Evolutionary conservation across 1,284 basidiomycete species (phyloP).

Genomic region (Meripilus lineatus): DNA sequence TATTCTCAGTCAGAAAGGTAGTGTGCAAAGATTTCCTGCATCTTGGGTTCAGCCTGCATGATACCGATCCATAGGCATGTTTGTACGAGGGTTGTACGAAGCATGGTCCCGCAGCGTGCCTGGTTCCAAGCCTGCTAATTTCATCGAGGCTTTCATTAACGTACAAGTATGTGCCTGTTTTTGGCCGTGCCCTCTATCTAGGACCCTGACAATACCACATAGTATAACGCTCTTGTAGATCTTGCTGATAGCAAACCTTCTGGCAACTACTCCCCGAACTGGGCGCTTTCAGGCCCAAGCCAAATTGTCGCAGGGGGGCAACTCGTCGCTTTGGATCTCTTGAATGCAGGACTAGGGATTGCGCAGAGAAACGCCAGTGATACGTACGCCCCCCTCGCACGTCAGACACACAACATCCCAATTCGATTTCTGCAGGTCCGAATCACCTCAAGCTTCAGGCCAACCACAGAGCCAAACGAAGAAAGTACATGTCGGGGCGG

Average conservation of each 20-base stretch:
- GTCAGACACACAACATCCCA: too few species aligned
- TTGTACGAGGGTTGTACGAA: constrained; percentile 6
- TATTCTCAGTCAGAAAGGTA: background rate
- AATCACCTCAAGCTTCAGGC: too few species aligned
- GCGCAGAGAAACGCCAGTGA: background rate
- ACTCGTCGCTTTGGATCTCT: constrained; percentile 5
- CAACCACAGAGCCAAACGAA: too few species aligned
- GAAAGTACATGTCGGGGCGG: too few species aligned
- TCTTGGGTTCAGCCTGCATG: background rate
- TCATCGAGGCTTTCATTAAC: constrained; percentile 3
- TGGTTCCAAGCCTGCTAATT: background rate
- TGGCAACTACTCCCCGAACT: constrained; percentile 5
- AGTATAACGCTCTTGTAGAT: constrained; percentile 11
- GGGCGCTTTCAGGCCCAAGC: constrained; percentile 4
- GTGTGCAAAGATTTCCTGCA: background rate
- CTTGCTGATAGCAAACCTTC: background rate
- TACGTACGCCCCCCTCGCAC: too few species aligned
- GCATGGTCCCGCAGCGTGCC: constrained; percentile 4
- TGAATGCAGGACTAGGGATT: constrained; percentile 5
- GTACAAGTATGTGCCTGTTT: constrained; percentile 2
- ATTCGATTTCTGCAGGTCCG: too few species aligned
- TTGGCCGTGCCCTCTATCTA: background rate
- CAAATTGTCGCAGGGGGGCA: constrained; percentile 4
- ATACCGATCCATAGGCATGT: constrained; percentile 1
- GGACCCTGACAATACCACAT: background rate